Conservation (phyloP, 2,329 filamentous ascomycete genomes). For the Fonsecaea multimorphosa region DNA sequence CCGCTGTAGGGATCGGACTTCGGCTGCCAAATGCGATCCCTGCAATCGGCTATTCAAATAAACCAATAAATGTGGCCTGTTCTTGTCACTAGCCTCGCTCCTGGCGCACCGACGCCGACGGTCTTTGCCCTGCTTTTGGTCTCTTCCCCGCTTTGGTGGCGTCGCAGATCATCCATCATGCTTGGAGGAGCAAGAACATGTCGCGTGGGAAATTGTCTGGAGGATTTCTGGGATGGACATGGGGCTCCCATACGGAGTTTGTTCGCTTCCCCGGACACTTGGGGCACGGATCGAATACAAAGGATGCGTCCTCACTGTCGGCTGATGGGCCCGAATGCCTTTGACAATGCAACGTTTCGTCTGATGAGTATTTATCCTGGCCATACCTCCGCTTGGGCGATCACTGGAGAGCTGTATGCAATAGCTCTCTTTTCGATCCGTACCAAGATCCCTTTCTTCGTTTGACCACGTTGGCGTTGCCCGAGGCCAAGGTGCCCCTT, state of each 20-base stretch:
- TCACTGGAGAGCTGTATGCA: background rate
- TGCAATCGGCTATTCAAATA: background rate
- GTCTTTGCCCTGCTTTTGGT: conserved; percentile 6
- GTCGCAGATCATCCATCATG: conserved; percentile 11
- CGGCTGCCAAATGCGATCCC: conserved; percentile 43
- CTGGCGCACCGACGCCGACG: conserved; percentile 4
- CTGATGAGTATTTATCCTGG: conserved; percentile 21
- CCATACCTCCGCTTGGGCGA: background rate
- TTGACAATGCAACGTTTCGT: conserved; percentile 17
- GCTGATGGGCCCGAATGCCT: conserved; percentile 9
- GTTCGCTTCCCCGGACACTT: background rate
- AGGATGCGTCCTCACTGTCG: conserved; percentile 3
- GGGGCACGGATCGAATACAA: background rate
- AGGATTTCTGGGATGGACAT: background rate
- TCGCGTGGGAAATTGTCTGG: background rate
- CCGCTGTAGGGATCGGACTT: conserved; percentile 39
- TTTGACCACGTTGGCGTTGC: background rate
- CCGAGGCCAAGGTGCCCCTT: background rate
- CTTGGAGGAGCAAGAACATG: background rate
- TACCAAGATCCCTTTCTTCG: background rate
- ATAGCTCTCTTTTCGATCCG: background rate
- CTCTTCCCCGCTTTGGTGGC: conserved; percentile 17
- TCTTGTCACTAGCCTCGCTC: background rate
- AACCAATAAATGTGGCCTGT: conserved; percentile 13
- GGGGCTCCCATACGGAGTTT: conserved; percentile 8